Percentiles rank a stretch among this genome's conserved stretches.
phyloP scores from a whole-genome alignment of 331 rosid species.

The Malus hybrid region DNA sequence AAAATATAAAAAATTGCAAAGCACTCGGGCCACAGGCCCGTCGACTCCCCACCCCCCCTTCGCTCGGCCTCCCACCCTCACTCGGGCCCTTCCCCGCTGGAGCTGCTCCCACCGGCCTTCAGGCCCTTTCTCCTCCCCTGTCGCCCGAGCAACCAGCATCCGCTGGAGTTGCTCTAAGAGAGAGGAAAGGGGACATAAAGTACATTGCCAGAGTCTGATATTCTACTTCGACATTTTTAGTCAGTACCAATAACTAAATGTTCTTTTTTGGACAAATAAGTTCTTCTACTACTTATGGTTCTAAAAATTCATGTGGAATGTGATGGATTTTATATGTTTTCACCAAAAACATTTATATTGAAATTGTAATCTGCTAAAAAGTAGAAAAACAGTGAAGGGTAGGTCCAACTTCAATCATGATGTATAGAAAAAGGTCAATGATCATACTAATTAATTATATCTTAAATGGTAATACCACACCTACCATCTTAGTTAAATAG shows the following conservation, averaged over 20 bases:
- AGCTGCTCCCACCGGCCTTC: too few relatives aligned
- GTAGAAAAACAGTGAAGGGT: neutral
- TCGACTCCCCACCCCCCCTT: too few relatives aligned
- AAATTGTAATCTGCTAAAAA: neutral
- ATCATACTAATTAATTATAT: conserved; percentile 5
- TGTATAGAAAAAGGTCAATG: neutral
- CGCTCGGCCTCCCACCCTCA: too few relatives aligned
- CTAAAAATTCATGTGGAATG: neutral
- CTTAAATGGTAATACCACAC: conserved; percentile 7
- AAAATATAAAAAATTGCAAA: too few relatives aligned
- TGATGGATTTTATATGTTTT: neutral
- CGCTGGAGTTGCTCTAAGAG: too few relatives aligned
- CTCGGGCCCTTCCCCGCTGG: too few relatives aligned
- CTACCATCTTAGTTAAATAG: conserved; percentile 19
- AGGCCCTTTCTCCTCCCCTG: too few relatives aligned
- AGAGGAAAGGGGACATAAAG: neutral
- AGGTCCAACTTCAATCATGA: neutral
- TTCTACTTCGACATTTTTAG: neutral
- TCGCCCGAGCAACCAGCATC: too few relatives aligned
- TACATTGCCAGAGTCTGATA: neutral
- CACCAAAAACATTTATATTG: neutral
- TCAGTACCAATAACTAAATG: neutral
- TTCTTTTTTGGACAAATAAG: neutral
- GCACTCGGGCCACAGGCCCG: too few relatives aligned
- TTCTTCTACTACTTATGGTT: neutral